phyloP scores from a whole-genome alignment of 305 asterid genomes.

The Plantago lanceolata region DNA sequence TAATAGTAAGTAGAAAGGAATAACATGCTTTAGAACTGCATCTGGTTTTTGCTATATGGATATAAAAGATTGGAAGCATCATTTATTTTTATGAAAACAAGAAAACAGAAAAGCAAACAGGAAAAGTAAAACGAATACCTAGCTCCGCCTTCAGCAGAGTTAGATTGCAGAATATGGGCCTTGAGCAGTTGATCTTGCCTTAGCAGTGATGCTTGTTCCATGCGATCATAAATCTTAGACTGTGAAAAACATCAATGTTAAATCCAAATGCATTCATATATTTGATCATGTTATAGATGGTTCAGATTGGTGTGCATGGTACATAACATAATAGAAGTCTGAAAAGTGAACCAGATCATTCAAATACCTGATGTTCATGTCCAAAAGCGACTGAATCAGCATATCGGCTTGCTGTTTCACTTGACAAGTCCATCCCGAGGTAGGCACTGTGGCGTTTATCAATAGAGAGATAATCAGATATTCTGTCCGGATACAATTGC shows the following conservation, averaged over 20 bases:
- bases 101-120: background rate
- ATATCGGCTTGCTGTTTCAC: conserved; percentile 67
- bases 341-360: conserved; percentile 15
- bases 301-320: too few relatives aligned
- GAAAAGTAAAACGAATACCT: conserved; percentile 43
- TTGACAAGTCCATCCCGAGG: conserved; percentile 66
- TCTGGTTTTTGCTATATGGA: background rate
- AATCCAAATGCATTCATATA: conserved; percentile 8
- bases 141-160: conserved; percentile 69
- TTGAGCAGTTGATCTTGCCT: conserved; percentile 76
- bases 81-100: background rate
- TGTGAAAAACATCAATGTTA: conserved; percentile 30
- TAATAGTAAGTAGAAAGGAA: background rate
- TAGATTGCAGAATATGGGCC: conserved; percentile 66
- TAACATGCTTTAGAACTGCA: background rate
- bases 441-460: conserved; percentile 69
- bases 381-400: conserved; percentile 57
- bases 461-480: conserved; percentile 62
- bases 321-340: conserved; percentile 12
- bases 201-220: conserved; percentile 54
- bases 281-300: background rate
- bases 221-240: conserved; percentile 71
- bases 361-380: conserved; percentile 74
- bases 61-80: background rate
- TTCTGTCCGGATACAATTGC: conserved; percentile 64